Percentiles rank a stretch among this genome's conserved stretches.
Conservation (phyloP, 2,329 filamentous ascomycete species). For the Exserohilum rostratum region DNA sequence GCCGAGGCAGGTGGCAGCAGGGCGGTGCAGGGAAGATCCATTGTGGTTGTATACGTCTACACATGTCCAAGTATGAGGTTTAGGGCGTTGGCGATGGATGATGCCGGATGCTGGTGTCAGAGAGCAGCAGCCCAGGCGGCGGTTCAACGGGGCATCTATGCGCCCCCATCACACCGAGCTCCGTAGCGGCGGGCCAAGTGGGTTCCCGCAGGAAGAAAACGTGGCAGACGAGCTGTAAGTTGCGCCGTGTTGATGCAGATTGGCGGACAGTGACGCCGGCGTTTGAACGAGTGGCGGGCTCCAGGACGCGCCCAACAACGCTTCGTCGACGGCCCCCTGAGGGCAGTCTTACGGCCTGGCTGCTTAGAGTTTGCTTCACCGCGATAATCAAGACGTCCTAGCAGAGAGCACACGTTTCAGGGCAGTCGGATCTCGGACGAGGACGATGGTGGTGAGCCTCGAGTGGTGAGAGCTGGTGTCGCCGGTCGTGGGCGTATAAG, state of each 20-base stretch:
- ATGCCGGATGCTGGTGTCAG: neutral
- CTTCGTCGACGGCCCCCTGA: conserved; percentile 2
- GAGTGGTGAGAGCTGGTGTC: neutral
- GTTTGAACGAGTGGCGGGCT: neutral
- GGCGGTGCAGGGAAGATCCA: no score
- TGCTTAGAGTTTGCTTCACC: conserved; percentile 21
- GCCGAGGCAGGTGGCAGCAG: no score
- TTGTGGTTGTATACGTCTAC: no score
- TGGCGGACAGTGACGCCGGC: neutral
- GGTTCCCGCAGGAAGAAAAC: conserved; percentile 14
- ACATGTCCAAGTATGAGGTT: neutral
- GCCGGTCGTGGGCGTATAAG: neutral
- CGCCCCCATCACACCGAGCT: conserved; percentile 3
- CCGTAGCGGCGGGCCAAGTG: conserved; percentile 12
- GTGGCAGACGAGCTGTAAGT: conserved; percentile 11
- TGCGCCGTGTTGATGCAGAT: neutral
- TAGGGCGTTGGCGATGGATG: no score
- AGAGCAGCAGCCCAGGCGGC: no score
- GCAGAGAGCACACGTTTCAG: conserved; percentile 22
- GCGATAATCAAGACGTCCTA: conserved; percentile 22
- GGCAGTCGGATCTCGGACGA: neutral
- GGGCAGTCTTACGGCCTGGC: conserved; percentile 20
- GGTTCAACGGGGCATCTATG: no score
- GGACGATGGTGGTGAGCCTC: no score
- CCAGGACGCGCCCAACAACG: neutral